Conservation (phyloP, 1,284 basidiomycete species). For the Pterula multifida region DNA sequence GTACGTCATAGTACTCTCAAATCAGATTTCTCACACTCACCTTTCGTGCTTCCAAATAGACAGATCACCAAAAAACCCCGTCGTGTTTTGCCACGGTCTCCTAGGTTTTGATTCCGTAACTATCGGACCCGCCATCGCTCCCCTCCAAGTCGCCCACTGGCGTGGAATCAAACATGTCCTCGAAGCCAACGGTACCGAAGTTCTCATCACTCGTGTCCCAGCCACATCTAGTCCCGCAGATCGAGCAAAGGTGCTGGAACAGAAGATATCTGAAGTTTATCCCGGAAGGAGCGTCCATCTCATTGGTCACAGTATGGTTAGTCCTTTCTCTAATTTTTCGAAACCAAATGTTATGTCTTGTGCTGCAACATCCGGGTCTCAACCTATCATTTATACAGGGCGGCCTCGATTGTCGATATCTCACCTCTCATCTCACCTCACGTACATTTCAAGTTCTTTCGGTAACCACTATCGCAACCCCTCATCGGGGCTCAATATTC, state of each 20-base stretch:
- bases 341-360: too few relatives aligned
- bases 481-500: conserved; percentile 87
- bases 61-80: conserved; percentile 64
- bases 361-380: conserved; percentile 5
- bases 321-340: conserved; percentile 10
- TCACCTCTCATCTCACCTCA: conserved; percentile 59
- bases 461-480: conserved; percentile 88
- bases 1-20: conserved; percentile 29
- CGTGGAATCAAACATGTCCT: conserved; percentile 87
- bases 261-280: conserved; percentile 68
- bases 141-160: conserved; percentile 87
- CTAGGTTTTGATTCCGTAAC: conserved; percentile 78
- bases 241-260: conserved; percentile 78
- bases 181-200: conserved; percentile 79
- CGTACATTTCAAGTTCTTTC: conserved; percentile 64
- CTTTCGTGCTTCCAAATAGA: conserved; percentile 27
- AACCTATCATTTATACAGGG: conserved; percentile 38
- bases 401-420: conserved; percentile 85
- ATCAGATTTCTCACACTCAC: not conserved
- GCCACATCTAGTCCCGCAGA: conserved; percentile 82
- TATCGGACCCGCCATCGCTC: conserved; percentile 60
- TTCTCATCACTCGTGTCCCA: conserved; percentile 85
- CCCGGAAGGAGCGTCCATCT: conserved; percentile 79
- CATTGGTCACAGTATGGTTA: conserved; percentile 88
- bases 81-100: conserved; percentile 91